Conservation (phyloP, 768 basidiomycete species). For the Pholiota conissans region DNA sequence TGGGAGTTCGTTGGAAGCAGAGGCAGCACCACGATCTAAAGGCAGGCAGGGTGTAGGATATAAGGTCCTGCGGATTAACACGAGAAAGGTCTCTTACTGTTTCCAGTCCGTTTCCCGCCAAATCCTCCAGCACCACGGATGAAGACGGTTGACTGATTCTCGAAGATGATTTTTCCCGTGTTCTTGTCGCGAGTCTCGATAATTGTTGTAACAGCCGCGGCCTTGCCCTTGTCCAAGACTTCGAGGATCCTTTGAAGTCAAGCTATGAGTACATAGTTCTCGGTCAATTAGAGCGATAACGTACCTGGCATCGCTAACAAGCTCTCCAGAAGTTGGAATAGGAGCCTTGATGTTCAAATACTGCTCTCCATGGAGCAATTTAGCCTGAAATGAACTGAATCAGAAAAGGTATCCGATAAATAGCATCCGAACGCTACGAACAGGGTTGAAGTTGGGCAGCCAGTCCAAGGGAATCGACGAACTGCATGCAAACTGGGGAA, state of each 20-base stretch:
- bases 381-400: slow-evolving; percentile 64
- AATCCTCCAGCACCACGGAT: slow-evolving; percentile 96
- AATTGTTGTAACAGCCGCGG: slow-evolving; percentile 81
- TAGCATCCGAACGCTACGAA: slow-evolving; percentile 24
- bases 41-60: no score
- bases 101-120: slow-evolving; percentile 84
- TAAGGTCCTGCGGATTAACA: background rate
- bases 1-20: slow-evolving; percentile 79
- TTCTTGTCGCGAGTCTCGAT: slow-evolving; percentile 79
- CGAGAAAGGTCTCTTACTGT: slow-evolving; percentile 48
- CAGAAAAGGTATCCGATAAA: no score
- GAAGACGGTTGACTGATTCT: slow-evolving; percentile 91
- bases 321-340: slow-evolving; percentile 81
- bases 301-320: slow-evolving; percentile 74
- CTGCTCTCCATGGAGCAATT: slow-evolving; percentile 97
- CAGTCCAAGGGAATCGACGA: slow-evolving; percentile 68
- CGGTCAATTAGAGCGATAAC: slow-evolving; percentile 16
- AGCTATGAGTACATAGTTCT: background rate
- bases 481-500: slow-evolving; percentile 85
- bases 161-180: slow-evolving; percentile 81
- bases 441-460: slow-evolving; percentile 94
- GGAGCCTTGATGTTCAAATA: slow-evolving; percentile 85
- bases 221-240: slow-evolving; percentile 90
- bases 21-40: slow-evolving; percentile 88
- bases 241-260: slow-evolving; percentile 58